Conservation (phyloP, 2,329 filamentous ascomycete genomes). For the Eutypella sp. region DNA sequence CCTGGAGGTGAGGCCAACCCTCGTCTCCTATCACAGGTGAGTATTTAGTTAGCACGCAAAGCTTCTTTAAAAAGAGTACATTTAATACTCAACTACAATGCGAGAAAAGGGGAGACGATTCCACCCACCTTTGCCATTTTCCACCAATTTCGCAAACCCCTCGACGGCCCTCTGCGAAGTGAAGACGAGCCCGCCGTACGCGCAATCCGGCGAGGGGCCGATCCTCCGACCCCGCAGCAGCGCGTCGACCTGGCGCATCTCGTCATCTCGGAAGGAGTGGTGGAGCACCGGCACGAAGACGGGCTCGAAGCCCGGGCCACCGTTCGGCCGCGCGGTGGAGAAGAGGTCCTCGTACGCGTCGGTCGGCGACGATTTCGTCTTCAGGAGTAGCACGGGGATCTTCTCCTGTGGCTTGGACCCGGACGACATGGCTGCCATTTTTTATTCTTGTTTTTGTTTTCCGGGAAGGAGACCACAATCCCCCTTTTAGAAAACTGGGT, state of each 20-base stretch:
- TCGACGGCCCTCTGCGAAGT: slow-evolving; percentile 82
- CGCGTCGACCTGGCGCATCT: slow-evolving; percentile 47
- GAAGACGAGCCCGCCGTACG: slow-evolving; percentile 75
- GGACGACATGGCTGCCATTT: slow-evolving; percentile 10
- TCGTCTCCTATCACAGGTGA: slow-evolving; percentile 12
- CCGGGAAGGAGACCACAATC: too few species aligned
- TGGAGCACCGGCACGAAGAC: slow-evolving; percentile 73
- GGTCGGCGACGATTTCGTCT: slow-evolving; percentile 66
- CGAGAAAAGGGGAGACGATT: too few species aligned
- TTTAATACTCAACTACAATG: too few species aligned
- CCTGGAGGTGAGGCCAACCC: slow-evolving; percentile 48
- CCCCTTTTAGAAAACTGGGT: too few species aligned
- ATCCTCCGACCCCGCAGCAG: slow-evolving; percentile 44
- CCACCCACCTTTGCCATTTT: slow-evolving; percentile 43
- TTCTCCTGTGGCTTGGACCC: slow-evolving; percentile 9
- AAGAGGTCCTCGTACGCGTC: slow-evolving; percentile 72
- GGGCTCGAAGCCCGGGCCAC: slow-evolving; percentile 50
- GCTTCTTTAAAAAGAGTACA: too few species aligned
- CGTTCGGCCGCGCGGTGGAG: slow-evolving; percentile 31
- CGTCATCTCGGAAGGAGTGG: slow-evolving; percentile 60
- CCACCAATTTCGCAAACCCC: slow-evolving; percentile 62
- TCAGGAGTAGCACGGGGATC: slow-evolving; percentile 65
- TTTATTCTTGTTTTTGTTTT: too few species aligned
- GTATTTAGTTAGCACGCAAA: too few species aligned
- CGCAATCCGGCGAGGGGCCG: slow-evolving; percentile 27